Evolutionary conservation across 139 green algal genomes (phyloP).

Genomic region (Chlamydomonas sp.): DNA sequence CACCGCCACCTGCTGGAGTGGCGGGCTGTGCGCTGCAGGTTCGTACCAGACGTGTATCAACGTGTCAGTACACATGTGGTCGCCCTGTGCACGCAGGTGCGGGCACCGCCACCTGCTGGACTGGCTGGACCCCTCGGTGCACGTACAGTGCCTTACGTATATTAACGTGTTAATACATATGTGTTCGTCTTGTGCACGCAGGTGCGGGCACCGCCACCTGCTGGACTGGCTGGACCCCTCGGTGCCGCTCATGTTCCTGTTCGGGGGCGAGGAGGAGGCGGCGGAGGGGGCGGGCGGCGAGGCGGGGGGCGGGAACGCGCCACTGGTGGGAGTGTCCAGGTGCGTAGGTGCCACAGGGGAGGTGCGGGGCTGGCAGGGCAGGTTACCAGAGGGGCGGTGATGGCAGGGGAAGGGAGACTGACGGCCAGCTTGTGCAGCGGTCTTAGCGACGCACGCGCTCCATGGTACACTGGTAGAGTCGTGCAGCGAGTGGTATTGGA

Average conservation of each 20-base stretch:
- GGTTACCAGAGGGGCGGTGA: background rate
- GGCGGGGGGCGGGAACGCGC: background rate
- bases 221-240: constrained; percentile 58
- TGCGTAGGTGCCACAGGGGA: background rate
- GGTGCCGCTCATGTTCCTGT: constrained; percentile 54
- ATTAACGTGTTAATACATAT: background rate
- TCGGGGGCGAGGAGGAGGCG: constrained; percentile 29
- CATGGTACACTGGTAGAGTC: too few relatives aligned
- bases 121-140: background rate
- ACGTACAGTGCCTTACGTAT: background rate
- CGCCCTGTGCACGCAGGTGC: background rate
- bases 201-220: constrained; percentile 15
- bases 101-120: too few relatives aligned
- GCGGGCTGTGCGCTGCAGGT: too few relatives aligned
- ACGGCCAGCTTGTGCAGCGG: too few relatives aligned
- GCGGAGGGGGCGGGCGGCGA: background rate
- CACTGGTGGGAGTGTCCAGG: constrained; percentile 38
- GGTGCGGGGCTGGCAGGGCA: background rate
- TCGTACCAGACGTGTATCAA: too few relatives aligned
- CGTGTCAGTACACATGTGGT: background rate
- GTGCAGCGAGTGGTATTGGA: too few relatives aligned
- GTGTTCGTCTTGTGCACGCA: background rate
- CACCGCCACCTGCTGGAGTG: too few relatives aligned
- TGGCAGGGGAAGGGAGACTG: too few relatives aligned
- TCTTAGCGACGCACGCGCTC: too few relatives aligned